Evolutionary conservation across 1,284 basidiomycete species (phyloP).

Genomic region (Ceratobasidium sp.): DNA sequence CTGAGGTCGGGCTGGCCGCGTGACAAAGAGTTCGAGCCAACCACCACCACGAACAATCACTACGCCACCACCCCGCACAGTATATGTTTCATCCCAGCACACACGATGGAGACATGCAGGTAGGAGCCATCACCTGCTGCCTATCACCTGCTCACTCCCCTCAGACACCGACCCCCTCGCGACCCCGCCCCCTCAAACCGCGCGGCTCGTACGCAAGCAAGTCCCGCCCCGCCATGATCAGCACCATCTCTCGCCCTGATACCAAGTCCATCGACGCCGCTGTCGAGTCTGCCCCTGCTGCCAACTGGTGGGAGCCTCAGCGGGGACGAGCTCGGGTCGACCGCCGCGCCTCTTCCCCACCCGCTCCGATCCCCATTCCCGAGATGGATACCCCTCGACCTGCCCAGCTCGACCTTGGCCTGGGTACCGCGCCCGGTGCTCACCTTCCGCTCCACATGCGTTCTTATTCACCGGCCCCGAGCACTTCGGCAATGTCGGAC

Average conservation of each 20-base stretch:
- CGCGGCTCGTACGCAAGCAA: constrained; percentile 34
- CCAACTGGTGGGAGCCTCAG: constrained; percentile 42
- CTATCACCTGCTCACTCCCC: background rate
- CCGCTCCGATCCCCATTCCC: constrained; percentile 27
- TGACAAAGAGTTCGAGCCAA: constrained; percentile 17
- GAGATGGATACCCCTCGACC: constrained; percentile 23
- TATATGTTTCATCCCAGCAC: constrained; percentile 28
- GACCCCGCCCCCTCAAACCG: constrained; percentile 12
- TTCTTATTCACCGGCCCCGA: constrained; percentile 29
- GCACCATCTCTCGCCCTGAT: background rate
- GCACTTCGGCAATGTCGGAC: constrained; percentile 30
- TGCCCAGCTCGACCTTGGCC: constrained; percentile 6
- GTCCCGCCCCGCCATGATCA: constrained; percentile 28
- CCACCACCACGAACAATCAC: constrained; percentile 5
- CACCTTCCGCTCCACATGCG: constrained; percentile 43
- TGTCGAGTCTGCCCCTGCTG: background rate
- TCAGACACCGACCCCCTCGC: constrained; percentile 32
- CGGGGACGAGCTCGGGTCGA: constrained; percentile 16
- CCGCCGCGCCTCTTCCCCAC: constrained; percentile 14
- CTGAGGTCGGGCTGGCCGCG: constrained; percentile 6
- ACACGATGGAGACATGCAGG: constrained; percentile 29
- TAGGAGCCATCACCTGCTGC: background rate
- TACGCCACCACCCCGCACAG: background rate
- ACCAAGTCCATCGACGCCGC: background rate
- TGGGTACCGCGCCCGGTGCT: background rate